A percentile compares a stretch with the other conserved stretches of the same genome.
These are phyloP conservation scores for Phaseolus lunatus DNA, from an alignment of 306 rosid species.

Conservation along the genomic window DNA sequence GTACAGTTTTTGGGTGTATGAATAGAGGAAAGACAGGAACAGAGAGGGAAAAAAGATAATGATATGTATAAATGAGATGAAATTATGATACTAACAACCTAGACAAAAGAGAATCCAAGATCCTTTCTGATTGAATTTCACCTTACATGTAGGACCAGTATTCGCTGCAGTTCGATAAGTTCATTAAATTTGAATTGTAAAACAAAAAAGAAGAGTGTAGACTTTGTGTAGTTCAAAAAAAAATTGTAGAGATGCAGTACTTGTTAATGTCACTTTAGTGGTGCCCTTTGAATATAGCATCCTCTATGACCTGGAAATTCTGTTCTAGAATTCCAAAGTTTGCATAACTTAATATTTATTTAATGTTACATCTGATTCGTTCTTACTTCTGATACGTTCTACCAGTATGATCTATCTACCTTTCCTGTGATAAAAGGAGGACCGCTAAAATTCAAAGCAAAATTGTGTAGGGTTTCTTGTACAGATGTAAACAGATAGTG, in stretches of 20 bases:
- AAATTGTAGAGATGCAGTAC: neutral
- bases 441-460: constrained; percentile 20
- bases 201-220: neutral
- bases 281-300: constrained; percentile 11
- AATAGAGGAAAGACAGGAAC: neutral
- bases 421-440: neutral
- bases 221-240: neutral
- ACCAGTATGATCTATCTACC: neutral
- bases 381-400: neutral
- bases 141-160: neutral
- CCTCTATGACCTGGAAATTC: constrained; percentile 5
- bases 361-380: neutral
- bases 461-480: constrained; percentile 10
- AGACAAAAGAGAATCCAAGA: neutral
- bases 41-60: neutral
- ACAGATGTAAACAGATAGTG: constrained; percentile 26
- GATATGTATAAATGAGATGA: neutral
- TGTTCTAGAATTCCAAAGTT: neutral
- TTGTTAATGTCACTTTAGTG: neutral
- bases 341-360: constrained; percentile 3
- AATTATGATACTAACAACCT: neutral
- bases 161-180: neutral
- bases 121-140: constrained; percentile 22
- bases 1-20: neutral
- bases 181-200: too few relatives aligned